phyloP scores from a whole-genome alignment of 257 asterid genomes.

The Orobanche coerulescens region DNA sequence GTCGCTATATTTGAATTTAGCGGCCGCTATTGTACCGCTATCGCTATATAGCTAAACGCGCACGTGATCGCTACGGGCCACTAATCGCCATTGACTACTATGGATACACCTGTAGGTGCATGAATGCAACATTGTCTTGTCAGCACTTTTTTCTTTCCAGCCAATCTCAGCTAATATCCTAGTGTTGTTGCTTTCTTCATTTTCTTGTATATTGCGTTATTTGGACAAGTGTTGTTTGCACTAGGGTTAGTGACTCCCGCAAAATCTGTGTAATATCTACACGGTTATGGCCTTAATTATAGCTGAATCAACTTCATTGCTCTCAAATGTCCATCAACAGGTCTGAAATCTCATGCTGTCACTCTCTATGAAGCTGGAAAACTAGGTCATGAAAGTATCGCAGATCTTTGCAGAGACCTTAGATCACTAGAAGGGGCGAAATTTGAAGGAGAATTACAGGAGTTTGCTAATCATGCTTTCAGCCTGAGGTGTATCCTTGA shows the following conservation, averaged over 20 bases:
- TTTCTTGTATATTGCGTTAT: background rate
- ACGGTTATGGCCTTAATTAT: constrained; percentile 16
- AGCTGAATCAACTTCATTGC: constrained; percentile 16
- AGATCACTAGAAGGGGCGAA: constrained; percentile 83
- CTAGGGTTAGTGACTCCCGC: constrained; percentile 1
- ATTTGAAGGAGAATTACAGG: constrained; percentile 98
- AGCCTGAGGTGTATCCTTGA: constrained; percentile 90
- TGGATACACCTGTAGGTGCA: background rate
- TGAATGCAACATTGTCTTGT: background rate
- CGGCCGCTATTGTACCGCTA: too few relatives aligned
- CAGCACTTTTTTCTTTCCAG: constrained; percentile 10
- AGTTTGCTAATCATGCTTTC: constrained; percentile 98
- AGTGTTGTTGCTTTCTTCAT: constrained; percentile 15
- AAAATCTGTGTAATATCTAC: constrained; percentile 11
- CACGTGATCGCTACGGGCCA: too few relatives aligned
- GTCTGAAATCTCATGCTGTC: constrained; percentile 96
- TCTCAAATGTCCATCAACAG: constrained; percentile 36
- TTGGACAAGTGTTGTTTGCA: constrained; percentile 4
- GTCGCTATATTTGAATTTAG: too few relatives aligned
- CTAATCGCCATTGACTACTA: too few relatives aligned
- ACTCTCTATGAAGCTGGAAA: constrained; percentile 98
- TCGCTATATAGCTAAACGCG: too few relatives aligned
- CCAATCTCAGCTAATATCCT: background rate
- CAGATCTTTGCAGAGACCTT: constrained; percentile 92
- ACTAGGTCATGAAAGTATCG: constrained; percentile 80